Percentiles rank a stretch among this genome's conserved stretches.
Conservation (phyloP, 169 alveolate genomes). For the Plasmodium relictum region DNA sequence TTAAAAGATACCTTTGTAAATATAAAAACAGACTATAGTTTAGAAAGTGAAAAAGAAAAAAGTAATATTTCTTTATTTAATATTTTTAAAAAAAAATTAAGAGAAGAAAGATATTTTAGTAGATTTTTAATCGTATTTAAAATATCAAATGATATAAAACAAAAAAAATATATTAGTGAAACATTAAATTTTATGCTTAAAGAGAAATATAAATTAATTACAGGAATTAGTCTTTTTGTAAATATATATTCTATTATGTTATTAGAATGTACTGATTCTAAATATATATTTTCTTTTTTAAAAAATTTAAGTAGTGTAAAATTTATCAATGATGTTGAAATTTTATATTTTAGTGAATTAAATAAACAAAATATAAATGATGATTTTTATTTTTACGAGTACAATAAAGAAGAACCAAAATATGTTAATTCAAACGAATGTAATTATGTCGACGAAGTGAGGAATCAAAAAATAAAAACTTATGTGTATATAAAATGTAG, state of each 20-base stretch:
- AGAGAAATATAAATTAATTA: conserved; percentile 23
- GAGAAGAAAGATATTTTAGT: conserved; percentile 36
- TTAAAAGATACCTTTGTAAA: conserved; percentile 48
- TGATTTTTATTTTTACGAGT: conserved; percentile 29
- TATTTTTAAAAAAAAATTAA: conserved; percentile 58
- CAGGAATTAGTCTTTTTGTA: conserved; percentile 39
- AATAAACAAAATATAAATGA: conserved; percentile 40
- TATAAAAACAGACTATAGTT: conserved; percentile 36
- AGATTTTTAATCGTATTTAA: conserved; percentile 39
- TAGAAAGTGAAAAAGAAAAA: conserved; percentile 72
- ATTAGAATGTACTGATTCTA: conserved; percentile 31
- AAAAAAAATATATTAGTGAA: conserved; percentile 14
- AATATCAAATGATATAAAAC: conserved; percentile 24
- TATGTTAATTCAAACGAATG: conserved; percentile 15
- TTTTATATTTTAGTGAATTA: conserved; percentile 50
- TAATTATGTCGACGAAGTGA: conserved; percentile 45
- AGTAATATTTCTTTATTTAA: conserved; percentile 44
- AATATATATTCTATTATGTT: conserved; percentile 27
- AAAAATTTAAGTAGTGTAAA: not conserved
- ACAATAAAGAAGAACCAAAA: conserved; percentile 40
- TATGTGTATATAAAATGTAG: not conserved
- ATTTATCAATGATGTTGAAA: conserved; percentile 4
- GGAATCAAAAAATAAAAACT: not conserved
- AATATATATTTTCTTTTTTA: conserved; percentile 14
- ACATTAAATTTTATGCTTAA: not conserved